Base-by-base conservation (phyloP, 1,284 basidiomycete genomes). In the Trichosporon sp. region DNA sequence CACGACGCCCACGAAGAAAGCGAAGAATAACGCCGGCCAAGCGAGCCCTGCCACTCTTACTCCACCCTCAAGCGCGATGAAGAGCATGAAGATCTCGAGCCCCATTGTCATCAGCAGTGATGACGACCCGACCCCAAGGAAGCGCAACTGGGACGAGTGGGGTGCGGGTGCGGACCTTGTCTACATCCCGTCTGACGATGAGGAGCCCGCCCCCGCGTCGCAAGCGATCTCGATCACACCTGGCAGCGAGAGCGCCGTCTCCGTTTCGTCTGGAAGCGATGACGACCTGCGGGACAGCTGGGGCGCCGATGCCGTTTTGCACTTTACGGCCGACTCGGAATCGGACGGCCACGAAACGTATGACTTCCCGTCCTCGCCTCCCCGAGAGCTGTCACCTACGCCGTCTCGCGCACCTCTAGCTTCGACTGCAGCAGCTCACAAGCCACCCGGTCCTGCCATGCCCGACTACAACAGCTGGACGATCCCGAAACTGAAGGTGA, bases 401-500 rank as follows among this genome's bases (percentile, higher is more conserved):
- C 66, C 46, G 1, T 6, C 67, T 6, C 54, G 67, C 5, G 37
- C 65, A 19, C 26, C 43, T 14, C 31, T 26, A 51, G 59, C 56
- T 21, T 12, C 7, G 31, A 8, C 56, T 14, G 26, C 56, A 14
- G 3, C 59, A 14, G 54, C 54, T 1, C 59, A 32, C 14, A 16
- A 7, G 6, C 32, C 32, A 14, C 1, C 59, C 16, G 10, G 71
- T 10, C 66, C 77, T 31, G 76, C 77, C 1, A 82, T 82, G 79
- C 81, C 83, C 46, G 78, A 81, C 65, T 84, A 83, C 68, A 64
- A 48, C 0, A 68, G 71, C 2, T 83, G 80, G 81, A 73, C 77
- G 2, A 38, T 78, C 0, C 72, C 74, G 4, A 73, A 77, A 26
- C 79, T 84, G 0, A 76, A 83, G 74, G 82, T 82, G 43, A 68